Base-by-base conservation (phyloP, 441 rosid species). In the Macaranga tanarius region DNA sequence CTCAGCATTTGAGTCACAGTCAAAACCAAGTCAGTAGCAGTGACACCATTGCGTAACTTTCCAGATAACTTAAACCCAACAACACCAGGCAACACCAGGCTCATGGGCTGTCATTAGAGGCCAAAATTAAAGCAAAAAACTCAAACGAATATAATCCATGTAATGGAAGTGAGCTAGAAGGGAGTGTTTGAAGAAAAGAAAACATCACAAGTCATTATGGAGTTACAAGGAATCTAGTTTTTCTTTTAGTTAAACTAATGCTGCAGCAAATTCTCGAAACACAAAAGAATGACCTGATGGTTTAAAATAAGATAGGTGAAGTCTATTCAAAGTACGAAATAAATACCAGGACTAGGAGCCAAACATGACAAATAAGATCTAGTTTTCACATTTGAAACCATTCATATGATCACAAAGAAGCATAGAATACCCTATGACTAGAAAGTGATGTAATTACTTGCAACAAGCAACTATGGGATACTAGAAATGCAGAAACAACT, bases 41-140 rank as follows among this genome's bases (percentile, higher is more conserved):
- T 95, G 67, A 95, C 97, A 75, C 99, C 99, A 82, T 89, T 82
- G 64, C 77, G 83, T 75, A 95, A 79, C 67, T 89, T 91, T 63
- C 98, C 98, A 42, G 92, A 84, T 60, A 95, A 78, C 82, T 95
- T 95, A 88, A 93, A 95, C 73, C 99, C 99, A 83, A 93, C 98
- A 77, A 95, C 99, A 73, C 97, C 99, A 58, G 99, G 99, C 79
- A 95, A 84, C 73, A 95, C 99, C 99, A 95, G 91, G 87, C 98
- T 95, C 99, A 95, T 92, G 50, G 99, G 99, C 99, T 95, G 92
- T 77, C 16, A 38, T 74, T 62, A 67, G 68, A 59, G 69, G 65
- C 62, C 48, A 76, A 69, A 63, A 31, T 17, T 40, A 10, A 11
- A 48, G 40, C 26, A 70, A 7, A 26, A 77, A 23, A 16, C n/a